These are phyloP conservation scores for Prunus mume DNA, from an alignment of 306 rosid genomes.

Conservation along the genomic window DNA sequence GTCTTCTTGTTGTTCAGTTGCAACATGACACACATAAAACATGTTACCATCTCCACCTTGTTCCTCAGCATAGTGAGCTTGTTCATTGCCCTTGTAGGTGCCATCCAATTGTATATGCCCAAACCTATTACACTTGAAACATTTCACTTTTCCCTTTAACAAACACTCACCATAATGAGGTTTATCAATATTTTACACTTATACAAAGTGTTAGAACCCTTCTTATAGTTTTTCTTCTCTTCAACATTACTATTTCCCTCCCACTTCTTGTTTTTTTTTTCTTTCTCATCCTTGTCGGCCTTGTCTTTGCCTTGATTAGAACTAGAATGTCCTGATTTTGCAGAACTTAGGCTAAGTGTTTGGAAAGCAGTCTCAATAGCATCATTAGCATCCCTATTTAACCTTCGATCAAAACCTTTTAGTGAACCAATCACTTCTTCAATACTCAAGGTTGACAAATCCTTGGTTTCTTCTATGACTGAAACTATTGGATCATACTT, in stretches of 20 bases:
- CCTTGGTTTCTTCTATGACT: background rate
- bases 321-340: background rate
- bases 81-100: background rate
- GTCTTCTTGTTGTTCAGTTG: background rate
- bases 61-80: background rate
- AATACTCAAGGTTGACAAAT: background rate
- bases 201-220: too few species aligned
- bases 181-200: background rate
- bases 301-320: background rate
- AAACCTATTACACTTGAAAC: background rate
- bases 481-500: background rate
- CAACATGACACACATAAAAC: background rate
- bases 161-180: background rate
- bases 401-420: background rate
- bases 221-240: background rate
- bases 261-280: background rate
- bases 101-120: background rate
- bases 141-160: background rate
- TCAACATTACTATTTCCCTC: background rate
- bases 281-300: background rate
- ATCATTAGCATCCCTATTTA: background rate
- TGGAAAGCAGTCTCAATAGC: background rate
- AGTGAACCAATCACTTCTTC: background rate
- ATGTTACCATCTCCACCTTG: background rate
- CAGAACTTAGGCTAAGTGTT: background rate